A percentile compares a stretch with the other conserved stretches of the same genome.
Conservation (phyloP, 2,329 filamentous ascomycete genomes). For the Periconia digitata region DNA sequence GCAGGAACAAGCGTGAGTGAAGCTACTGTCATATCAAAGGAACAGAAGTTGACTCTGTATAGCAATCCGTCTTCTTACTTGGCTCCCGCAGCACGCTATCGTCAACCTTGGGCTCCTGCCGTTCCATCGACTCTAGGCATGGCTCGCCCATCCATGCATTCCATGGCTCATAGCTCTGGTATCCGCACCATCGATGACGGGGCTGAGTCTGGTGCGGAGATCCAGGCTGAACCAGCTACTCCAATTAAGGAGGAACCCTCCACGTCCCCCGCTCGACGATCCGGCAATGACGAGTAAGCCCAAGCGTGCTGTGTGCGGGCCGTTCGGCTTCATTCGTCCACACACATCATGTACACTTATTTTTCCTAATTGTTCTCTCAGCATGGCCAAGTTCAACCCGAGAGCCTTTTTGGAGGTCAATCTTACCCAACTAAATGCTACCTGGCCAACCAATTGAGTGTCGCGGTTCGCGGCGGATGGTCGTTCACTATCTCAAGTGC, state of each 20-base stretch:
- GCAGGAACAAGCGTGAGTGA: conserved; percentile 24
- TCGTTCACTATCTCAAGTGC: conserved; percentile 14
- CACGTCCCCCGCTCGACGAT: conserved; percentile 24
- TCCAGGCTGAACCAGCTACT: conserved; percentile 37
- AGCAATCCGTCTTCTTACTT: conserved; percentile 15
- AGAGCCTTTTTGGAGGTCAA: conserved; percentile 20
- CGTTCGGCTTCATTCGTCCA: conserved; percentile 6
- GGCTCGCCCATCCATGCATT: conserved; percentile 31
- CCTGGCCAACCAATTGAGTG: conserved; percentile 1
- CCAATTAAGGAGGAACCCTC: conserved; percentile 32
- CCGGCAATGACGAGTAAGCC: conserved; percentile 30
- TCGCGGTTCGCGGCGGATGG: conserved; percentile 9
- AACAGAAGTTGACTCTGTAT: conserved; percentile 1
- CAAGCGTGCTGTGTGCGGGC: neutral
- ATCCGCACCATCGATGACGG: conserved; percentile 32
- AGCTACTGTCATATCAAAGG: neutral
- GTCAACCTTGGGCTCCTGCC: conserved; percentile 38
- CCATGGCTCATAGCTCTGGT: conserved; percentile 25
- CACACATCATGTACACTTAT: conserved; percentile 27
- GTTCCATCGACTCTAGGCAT: conserved; percentile 38
- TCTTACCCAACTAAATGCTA: conserved; percentile 17
- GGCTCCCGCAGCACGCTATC: conserved; percentile 23
- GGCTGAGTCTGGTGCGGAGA: conserved; percentile 32
- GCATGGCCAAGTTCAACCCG: conserved; percentile 24
- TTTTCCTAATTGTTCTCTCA: conserved; percentile 33